phyloP scores from a whole-genome alignment of 2,329 filamentous ascomycete species.

The Fusarium denticulatum region DNA sequence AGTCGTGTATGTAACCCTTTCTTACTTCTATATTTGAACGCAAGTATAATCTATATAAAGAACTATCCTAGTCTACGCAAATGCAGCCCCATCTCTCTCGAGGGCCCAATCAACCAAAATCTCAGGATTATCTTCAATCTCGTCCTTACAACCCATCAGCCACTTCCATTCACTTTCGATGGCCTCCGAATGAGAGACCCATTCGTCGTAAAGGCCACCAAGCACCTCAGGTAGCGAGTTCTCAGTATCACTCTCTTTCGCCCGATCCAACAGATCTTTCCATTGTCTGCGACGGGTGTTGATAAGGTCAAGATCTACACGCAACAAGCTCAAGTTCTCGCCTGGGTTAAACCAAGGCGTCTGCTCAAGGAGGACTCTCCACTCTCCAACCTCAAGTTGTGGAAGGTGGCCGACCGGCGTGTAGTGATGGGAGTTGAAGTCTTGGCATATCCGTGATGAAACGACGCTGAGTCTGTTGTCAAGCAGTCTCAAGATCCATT shows the following conservation, averaged over 20 bases:
- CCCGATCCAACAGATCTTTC: background rate
- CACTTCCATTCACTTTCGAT: background rate
- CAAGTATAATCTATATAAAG: accelerated
- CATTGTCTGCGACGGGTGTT: background rate
- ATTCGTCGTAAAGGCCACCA: background rate
- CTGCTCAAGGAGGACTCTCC: background rate
- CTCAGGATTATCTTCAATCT: background rate
- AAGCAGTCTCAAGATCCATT: background rate
- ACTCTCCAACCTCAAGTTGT: background rate
- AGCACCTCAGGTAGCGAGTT: background rate
- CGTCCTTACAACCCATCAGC: background rate
- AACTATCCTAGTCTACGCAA: background rate
- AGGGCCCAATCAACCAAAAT: background rate
- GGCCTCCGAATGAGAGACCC: background rate
- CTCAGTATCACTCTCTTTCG: background rate
- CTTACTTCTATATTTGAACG: no score
- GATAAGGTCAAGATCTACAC: background rate
- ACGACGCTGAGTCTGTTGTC: background rate
- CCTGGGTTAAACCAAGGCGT: background rate
- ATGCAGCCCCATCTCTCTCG: background rate
- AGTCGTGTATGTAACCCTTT: no score
- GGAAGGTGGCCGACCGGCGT: background rate
- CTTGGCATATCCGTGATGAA: background rate
- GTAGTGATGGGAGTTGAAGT: background rate
- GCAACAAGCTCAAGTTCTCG: accelerated